phyloP scores from a whole-genome alignment of 78 protist species.

The Dictyostelium intermedium region DNA sequence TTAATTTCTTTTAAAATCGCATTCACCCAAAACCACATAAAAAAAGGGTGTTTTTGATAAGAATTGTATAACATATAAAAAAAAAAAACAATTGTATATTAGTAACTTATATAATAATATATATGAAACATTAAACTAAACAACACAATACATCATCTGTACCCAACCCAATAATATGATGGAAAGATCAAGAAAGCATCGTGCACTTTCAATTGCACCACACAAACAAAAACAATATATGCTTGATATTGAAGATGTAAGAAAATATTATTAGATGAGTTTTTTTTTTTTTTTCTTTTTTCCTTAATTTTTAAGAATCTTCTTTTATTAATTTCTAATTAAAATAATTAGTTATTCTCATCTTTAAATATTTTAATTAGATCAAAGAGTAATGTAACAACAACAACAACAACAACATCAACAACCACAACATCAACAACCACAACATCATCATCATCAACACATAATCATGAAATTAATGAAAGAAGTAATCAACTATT shows the following conservation, averaged over 20 bases:
- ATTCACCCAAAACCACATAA: not conserved
- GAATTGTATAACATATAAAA: not conserved
- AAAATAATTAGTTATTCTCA: slow-evolving; percentile 2
- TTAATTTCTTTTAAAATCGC: not conserved
- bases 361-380: slow-evolving; percentile 3
- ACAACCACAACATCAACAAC: too few species aligned
- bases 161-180: not conserved
- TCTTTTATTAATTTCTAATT: not conserved
- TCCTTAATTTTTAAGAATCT: not conserved
- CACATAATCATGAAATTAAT: not conserved
- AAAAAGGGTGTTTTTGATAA: not conserved
- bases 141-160: not conserved
- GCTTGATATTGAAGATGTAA: not conserved
- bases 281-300: not conserved
- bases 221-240: slow-evolving; percentile 2
- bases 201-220: not conserved
- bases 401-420: not conserved
- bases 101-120: not conserved
- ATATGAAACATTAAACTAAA: not conserved
- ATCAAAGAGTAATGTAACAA: not conserved
- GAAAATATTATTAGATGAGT: not conserved
- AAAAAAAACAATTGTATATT: not conserved
- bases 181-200: slow-evolving; percentile 11
- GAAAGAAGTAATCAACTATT: slow-evolving; percentile 18
- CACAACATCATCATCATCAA: not conserved